Percentiles rank a stretch among this genome's conserved stretches.
phyloP scores from a whole-genome alignment of 495 filamentous ascomycete species.

The Xylaria curta region DNA sequence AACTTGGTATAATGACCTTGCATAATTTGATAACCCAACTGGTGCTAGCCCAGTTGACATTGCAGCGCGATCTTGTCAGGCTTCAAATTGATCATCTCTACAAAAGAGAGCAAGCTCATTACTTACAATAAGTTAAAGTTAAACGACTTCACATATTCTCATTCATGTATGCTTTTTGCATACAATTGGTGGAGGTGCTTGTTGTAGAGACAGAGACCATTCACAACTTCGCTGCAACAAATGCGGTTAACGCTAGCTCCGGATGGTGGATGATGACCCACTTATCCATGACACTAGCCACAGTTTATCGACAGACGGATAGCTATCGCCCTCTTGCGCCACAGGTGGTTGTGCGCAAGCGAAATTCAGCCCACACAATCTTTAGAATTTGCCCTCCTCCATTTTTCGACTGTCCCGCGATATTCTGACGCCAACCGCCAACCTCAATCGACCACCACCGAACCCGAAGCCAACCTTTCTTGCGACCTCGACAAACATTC shows the following conservation, averaged over 20 bases:
- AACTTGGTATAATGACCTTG: no score
- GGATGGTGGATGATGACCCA: not conserved
- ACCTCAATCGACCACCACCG: slow-evolving; percentile 33
- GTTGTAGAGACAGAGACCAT: no score
- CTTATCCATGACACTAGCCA: slow-evolving; percentile 14
- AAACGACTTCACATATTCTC: not conserved
- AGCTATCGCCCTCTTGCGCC: slow-evolving; percentile 8
- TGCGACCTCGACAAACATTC: slow-evolving; percentile 54
- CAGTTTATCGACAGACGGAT: slow-evolving; percentile 6
- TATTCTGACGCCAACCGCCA: slow-evolving; percentile 33
- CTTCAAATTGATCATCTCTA: not conserved
- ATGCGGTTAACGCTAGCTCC: not conserved
- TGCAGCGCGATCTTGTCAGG: not conserved
- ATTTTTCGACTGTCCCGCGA: slow-evolving; percentile 35
- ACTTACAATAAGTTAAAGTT: not conserved
- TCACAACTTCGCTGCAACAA: no score
- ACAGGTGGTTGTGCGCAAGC: slow-evolving; percentile 30
- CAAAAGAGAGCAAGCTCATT: not conserved
- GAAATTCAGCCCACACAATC: slow-evolving; percentile 41
- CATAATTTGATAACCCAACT: not conserved
- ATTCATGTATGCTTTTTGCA: not conserved
- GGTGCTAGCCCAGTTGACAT: not conserved
- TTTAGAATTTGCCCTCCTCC: slow-evolving; percentile 38
- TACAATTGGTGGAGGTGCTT: not conserved
- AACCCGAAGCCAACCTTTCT: slow-evolving; percentile 38